A percentile compares a stretch with the other conserved stretches of the same genome.
phyloP scores from a whole-genome alignment of 352 stramenopile genomes.

The Phytophthora hibernalis region DNA sequence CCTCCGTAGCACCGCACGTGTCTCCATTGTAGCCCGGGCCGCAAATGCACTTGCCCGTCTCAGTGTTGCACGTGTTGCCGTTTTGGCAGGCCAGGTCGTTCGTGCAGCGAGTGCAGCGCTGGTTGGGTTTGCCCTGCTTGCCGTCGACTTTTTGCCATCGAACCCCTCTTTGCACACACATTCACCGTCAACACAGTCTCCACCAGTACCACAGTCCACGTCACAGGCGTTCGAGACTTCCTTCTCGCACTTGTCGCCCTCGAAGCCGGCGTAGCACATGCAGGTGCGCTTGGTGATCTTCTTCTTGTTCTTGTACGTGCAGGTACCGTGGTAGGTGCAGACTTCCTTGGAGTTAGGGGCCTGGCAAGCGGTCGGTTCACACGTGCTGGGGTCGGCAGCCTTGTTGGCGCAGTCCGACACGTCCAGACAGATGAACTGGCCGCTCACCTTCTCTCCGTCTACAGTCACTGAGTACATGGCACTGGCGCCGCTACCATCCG shows the following conservation, averaged over 20 bases:
- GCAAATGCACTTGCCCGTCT: conserved; percentile 65
- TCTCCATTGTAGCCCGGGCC: conserved; percentile 52
- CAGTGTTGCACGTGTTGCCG: conserved; percentile 54
- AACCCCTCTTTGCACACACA: conserved; percentile 61
- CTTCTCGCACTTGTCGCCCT: conserved; percentile 59
- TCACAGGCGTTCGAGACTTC: conserved; percentile 54
- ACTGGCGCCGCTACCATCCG: conserved; percentile 31
- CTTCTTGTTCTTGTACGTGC: conserved; percentile 72
- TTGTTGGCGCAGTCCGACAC: conserved; percentile 69
- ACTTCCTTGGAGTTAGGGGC: conserved; percentile 48
- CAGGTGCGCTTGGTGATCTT: conserved; percentile 65
- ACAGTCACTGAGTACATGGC: conserved; percentile 66
- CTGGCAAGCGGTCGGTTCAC: conserved; percentile 47
- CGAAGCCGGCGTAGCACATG: conserved; percentile 59
- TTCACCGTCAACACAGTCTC: conserved; percentile 56
- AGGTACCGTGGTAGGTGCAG: conserved; percentile 78
- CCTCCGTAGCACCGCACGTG: conserved; percentile 61
- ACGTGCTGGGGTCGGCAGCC: conserved; percentile 53
- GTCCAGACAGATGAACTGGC: conserved; percentile 64
- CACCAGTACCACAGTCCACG: conserved; percentile 61
- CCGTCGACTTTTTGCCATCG: conserved; percentile 49
- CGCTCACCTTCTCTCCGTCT: conserved; percentile 55
- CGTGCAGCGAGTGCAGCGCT: conserved; percentile 58
- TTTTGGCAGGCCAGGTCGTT: conserved; percentile 67
- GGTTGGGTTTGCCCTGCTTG: conserved; percentile 57